Evolutionary conservation across 345 rosid genomes (phyloP), one percentile per base, ranked within the genome.

Genomic region (Rubroshorea leprosula): DNA sequence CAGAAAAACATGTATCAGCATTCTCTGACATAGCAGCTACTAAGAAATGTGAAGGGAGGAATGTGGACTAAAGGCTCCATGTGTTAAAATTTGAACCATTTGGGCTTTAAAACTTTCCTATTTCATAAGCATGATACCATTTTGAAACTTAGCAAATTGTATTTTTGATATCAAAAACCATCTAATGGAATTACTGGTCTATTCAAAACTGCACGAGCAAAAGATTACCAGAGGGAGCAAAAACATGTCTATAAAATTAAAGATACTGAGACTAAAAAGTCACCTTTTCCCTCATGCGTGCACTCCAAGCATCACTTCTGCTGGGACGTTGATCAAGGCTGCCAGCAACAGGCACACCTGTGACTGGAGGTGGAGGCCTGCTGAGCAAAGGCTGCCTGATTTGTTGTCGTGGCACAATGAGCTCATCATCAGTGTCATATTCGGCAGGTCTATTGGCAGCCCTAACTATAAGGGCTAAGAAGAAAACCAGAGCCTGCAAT

Each of bases 261-360:
- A 27, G 39, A 29, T 43, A 13, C 4, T 8, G 7, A 43, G 56
- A 61, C 23, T 14, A 65, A 6, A 59, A 48, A 47, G 27, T 10
- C 73, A 90, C 99, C 97, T 94, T 94, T 76, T 94, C 99, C 67
- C 92, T 81, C 99, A 94, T 85, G 11, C 97, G 88, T 62, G 96
- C 58, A 62, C 97, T 94, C 99, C 99, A 94, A 45, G 97, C 96
- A 76, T 94, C 99, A 67, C 77, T 94, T 74, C 97, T 85, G 83
- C 85, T 68, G 0, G 95, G 86, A 51, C 99, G 96, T 57, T 85
- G 84, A 70, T 94, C 99, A 63, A 77, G 74, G 64, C 89, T 50
- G 38, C 87, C 90, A 61, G 87, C 68, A 59, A 82, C 97, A 31
- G 97, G 96, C 46, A 76, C 90, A 58, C 92, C 99, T 2, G 93